Percentiles rank a stretch among this genome's conserved stretches.
phyloP scores from a whole-genome alignment of 768 basidiomycete genomes.

The Mycena rosella region DNA sequence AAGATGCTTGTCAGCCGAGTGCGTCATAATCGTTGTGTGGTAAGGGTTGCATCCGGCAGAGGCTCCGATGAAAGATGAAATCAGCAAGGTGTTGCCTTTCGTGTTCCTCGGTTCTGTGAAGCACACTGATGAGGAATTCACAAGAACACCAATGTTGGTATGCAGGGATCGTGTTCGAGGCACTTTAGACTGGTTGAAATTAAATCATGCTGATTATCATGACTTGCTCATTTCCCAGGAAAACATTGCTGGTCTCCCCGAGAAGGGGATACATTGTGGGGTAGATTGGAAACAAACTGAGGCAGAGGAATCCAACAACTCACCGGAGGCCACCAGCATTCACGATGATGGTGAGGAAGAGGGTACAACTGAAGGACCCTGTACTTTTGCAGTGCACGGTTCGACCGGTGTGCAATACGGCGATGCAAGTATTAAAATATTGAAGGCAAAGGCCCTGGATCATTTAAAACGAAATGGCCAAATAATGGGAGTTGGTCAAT shows the following conservation, averaged over 20 bases:
- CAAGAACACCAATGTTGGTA: neutral
- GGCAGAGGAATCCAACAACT: neutral
- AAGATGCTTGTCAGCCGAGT: too few species aligned
- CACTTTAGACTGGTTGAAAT: conserved; percentile 24
- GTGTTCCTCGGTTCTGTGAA: too few species aligned
- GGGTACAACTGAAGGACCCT: neutral
- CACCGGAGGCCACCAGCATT: neutral
- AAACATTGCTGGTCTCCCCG: neutral
- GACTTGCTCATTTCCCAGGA: neutral
- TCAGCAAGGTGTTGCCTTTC: too few species aligned
- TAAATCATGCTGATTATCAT: conserved; percentile 22
- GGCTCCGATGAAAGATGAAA: too few species aligned
- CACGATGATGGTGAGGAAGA: neutral
- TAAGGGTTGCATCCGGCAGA: too few species aligned
- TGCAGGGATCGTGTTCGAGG: neutral
- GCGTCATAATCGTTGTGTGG: too few species aligned
- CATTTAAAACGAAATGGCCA: neutral
- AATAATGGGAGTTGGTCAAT: neutral
- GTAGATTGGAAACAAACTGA: conserved; percentile 6
- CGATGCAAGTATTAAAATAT: neutral
- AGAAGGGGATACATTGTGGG: neutral
- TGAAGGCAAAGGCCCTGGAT: neutral
- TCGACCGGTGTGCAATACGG: neutral
- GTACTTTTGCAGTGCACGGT: neutral
- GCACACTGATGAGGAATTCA: too few species aligned